Conservation (phyloP, 2,329 filamentous ascomycete species). For the Claviceps arundinis region DNA sequence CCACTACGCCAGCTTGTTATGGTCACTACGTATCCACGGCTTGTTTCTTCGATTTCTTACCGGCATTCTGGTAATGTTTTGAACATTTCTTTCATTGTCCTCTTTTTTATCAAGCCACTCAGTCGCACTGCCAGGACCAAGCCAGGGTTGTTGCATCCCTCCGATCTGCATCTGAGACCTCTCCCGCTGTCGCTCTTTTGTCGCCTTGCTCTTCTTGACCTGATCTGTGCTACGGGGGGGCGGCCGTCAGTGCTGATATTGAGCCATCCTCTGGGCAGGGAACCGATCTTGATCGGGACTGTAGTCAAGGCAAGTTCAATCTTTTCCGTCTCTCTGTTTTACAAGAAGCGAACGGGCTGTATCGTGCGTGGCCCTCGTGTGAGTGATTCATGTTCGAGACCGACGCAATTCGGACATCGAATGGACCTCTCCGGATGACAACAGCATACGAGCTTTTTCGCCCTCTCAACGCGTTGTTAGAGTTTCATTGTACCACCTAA, state of each 20-base stretch:
- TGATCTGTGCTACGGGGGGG: slow-evolving; percentile 1
- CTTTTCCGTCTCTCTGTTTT: no score
- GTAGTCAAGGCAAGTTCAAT: no score
- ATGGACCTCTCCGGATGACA: background rate
- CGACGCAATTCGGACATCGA: background rate
- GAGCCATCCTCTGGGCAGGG: background rate
- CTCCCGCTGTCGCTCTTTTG: background rate
- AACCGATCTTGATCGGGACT: background rate
- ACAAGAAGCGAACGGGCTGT: background rate
- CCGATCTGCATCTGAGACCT: slow-evolving; percentile 2
- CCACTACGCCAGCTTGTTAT: no score
- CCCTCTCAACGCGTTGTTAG: background rate
- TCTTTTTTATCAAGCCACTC: background rate
- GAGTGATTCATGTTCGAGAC: background rate
- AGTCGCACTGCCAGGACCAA: background rate
- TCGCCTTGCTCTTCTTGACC: background rate
- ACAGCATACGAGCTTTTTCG: background rate
- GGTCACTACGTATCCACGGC: no score
- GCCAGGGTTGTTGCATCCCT: background rate
- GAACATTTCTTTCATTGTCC: background rate
- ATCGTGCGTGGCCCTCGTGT: background rate
- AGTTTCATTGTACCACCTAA: background rate
- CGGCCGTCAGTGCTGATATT: background rate
- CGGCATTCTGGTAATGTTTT: no score
- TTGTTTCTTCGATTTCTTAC: no score